These are phyloP conservation scores for Malassezia sp. DNA, from an alignment of 1,284 basidiomycete species.

Conservation along the genomic window DNA sequence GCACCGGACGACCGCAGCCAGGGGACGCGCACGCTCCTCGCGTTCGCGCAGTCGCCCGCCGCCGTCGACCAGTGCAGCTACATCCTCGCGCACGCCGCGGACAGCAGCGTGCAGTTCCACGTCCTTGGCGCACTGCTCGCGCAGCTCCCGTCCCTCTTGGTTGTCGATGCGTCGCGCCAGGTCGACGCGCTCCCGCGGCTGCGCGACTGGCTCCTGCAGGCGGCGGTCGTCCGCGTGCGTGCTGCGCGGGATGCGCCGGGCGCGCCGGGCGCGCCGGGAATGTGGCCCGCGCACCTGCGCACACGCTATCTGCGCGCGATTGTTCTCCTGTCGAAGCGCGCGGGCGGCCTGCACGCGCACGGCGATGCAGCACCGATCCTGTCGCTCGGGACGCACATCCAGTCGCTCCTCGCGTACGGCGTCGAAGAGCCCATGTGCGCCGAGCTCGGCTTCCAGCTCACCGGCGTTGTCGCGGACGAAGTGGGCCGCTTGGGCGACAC, in stretches of 20 bases:
- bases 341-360: not conserved
- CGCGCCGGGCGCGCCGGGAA: not conserved
- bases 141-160: not conserved
- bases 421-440: not conserved
- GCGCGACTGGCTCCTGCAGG: conserved; percentile 14
- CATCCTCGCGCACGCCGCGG: not conserved
- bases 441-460: conserved; percentile 4
- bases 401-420: not conserved
- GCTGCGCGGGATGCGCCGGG: not conserved
- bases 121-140: conserved; percentile 9
- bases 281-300: conserved; percentile 2
- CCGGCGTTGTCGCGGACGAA: conserved; percentile 1
- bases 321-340: conserved; percentile 5
- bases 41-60: not conserved
- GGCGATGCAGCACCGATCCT: not conserved
- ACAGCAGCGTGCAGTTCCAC: conserved; percentile 8
- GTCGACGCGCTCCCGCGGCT: not conserved
- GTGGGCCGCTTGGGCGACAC: not conserved
- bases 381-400: not conserved
- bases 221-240: not conserved
- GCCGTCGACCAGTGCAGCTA: conserved; percentile 5
- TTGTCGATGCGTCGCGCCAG: not conserved
- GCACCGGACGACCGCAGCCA: not conserved
- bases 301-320: conserved; percentile 1
- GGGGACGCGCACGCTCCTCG: conserved; percentile 3